Evolutionary conservation across 192 early-diverging fungal genomes (phyloP), one percentile per base, ranked within the genome.

Genomic region (Rhizophagus sp.): DNA sequence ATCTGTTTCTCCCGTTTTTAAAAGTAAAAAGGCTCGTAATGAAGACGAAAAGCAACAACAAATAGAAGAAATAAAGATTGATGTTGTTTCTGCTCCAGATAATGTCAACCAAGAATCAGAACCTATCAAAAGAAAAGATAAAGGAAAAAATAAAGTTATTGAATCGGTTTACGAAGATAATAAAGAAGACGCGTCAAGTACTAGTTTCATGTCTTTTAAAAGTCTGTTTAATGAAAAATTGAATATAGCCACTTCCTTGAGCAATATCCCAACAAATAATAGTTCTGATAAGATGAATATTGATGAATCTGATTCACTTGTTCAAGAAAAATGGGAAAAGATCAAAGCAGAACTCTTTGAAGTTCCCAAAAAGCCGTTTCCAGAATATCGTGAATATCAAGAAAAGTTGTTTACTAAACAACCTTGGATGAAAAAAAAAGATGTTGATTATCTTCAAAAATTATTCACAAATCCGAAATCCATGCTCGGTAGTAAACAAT

Each of bases 371-470:
- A 8, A 22, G 11, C 11, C 71, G 10, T 25, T 25, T 50, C 71
- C 71, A 17, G 0, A 11, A 10, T 73, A 73, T 22, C 44, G 15
- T 9, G 44, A 73, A 25, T 73, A 73, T 73, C 44, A 27, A 17
- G 47, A 73, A 4, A 73, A 33, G 27, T 5, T 73, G 4, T 24
- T 73, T n/a, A 15, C 24, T 49, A 52, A 8, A 57, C 71, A 13
- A 17, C 71, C 71, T 27, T 73, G 71, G 71, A 73, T 73, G 71
- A 73, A 47, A 30, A 73, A 73, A 25, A 73, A 50, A 34, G 71
- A 73, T 27, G 52, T 73, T 9, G 47, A 73, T 50, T 73, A 73
- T 49, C 27, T 73, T 2, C 41, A 47, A 19, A 52, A 73, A 25
- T 49, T 73, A 30, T n/a, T 30, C 6, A 30, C 71, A 8, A 17